Evolutionary conservation across 805 yeast genomes (phyloP).

Genomic region (Candida alai): DNA sequence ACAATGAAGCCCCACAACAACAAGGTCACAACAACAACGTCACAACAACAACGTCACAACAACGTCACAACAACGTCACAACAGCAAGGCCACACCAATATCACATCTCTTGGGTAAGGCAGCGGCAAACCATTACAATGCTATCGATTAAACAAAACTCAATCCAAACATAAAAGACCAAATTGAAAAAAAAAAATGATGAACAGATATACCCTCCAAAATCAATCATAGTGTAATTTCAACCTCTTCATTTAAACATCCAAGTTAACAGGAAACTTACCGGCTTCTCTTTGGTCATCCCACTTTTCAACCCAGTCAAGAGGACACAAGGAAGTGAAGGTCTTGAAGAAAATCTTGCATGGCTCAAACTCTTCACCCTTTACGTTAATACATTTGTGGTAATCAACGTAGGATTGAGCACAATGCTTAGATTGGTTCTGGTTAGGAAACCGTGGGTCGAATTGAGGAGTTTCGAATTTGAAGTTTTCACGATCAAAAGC

Average conservation of each 20-base stretch:
- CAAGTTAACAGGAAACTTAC: constrained; percentile 42
- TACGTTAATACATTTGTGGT: constrained; percentile 93
- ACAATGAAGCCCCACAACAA: too few relatives aligned
- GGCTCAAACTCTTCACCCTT: constrained; percentile 99
- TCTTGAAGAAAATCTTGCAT: constrained; percentile 89
- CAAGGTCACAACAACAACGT: too few relatives aligned
- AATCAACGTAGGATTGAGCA: constrained; percentile 96
- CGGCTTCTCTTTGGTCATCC: constrained; percentile 77
- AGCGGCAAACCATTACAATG: too few relatives aligned
- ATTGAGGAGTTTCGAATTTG: constrained; percentile 44
- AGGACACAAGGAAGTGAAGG: constrained; percentile 85
- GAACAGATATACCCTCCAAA: constrained; percentile 1
- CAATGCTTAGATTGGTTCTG: constrained; percentile 98
- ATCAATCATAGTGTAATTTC: neutral
- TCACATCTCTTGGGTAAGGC: too few relatives aligned
- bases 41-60: too few relatives aligned
- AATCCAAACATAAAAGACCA: too few relatives aligned
- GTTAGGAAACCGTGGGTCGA: constrained; percentile 94
- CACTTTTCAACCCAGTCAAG: constrained; percentile 80
- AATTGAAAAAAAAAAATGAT: constrained; percentile 1
- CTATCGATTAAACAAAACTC: too few relatives aligned
- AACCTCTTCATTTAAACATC: constrained; percentile 17
- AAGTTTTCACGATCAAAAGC: constrained; percentile 38
- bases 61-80: too few relatives aligned
- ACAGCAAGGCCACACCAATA: too few relatives aligned